Conservation (phyloP, 2,329 filamentous ascomycete species). For the Daldinia sp. region DNA sequence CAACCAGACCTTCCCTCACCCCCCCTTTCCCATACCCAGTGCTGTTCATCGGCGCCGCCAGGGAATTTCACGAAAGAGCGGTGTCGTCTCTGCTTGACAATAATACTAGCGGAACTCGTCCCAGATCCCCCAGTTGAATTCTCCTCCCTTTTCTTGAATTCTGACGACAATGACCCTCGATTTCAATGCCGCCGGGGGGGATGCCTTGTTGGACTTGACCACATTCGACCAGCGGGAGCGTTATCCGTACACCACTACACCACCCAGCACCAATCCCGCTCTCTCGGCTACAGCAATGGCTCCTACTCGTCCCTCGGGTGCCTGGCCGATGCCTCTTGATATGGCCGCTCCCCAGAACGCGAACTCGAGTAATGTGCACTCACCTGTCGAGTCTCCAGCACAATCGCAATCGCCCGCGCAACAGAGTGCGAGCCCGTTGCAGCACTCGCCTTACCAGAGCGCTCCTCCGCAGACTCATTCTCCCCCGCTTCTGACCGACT, state of each 20-base stretch:
- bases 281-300: conserved; percentile 56
- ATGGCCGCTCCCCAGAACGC: conserved; percentile 61
- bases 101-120: conserved; percentile 61
- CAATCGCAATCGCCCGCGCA: conserved; percentile 62
- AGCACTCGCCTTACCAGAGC: conserved; percentile 67
- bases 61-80: conserved; percentile 57
- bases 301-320: conserved; percentile 56
- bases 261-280: conserved; percentile 55
- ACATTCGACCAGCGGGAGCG: conserved; percentile 69
- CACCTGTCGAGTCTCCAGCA: conserved; percentile 62
- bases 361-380: conserved; percentile 61
- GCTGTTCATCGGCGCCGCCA: conserved; percentile 44
- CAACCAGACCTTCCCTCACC: conserved; percentile 44
- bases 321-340: conserved; percentile 67
- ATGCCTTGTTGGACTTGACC: conserved; percentile 71
- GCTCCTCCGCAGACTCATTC: conserved; percentile 62
- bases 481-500: conserved; percentile 67
- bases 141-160: conserved; percentile 52
- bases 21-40: conserved; percentile 49
- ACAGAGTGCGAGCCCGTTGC: conserved; percentile 64
- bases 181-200: conserved; percentile 68
- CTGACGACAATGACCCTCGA: conserved; percentile 68
- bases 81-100: conserved; percentile 58
- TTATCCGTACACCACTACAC: conserved; percentile 64
- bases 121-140: conserved; percentile 54